Evolutionary conservation across 2,329 filamentous ascomycete species (phyloP).

Genomic region (Cylindrodendrum hubeiense): DNA sequence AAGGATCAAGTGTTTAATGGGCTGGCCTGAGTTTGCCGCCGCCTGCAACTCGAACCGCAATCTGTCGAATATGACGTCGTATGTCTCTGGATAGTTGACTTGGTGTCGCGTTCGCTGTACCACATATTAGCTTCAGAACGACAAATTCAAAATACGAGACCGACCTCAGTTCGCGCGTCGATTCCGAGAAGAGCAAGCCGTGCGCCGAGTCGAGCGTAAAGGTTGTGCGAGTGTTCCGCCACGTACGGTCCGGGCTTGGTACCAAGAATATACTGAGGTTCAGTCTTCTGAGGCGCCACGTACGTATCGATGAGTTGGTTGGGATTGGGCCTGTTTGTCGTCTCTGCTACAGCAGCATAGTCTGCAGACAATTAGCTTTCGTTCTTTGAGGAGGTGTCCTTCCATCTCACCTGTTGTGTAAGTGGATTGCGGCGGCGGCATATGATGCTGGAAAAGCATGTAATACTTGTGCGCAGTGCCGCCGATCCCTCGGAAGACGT

Average conservation of each 20-base stretch:
- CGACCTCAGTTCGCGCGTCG: slow-evolving; percentile 89
- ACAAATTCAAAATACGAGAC: slow-evolving; percentile 1
- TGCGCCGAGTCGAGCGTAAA: slow-evolving; percentile 87
- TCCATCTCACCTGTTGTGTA: slow-evolving; percentile 67
- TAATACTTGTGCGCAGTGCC: slow-evolving; percentile 98
- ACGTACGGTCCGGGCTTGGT: slow-evolving; percentile 89
- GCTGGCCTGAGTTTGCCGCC: slow-evolving; percentile 75
- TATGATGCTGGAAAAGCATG: slow-evolving; percentile 95
- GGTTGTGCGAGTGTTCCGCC: slow-evolving; percentile 84
- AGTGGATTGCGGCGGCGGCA: slow-evolving; percentile 86
- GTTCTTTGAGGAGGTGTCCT: not conserved
- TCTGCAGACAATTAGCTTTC: slow-evolving; percentile 37
- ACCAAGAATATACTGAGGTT: slow-evolving; percentile 84
- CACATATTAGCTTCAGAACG: slow-evolving; percentile 56
- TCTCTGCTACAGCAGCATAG: slow-evolving; percentile 37
- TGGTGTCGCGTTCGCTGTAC: slow-evolving; percentile 85
- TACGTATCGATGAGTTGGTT: slow-evolving; percentile 81
- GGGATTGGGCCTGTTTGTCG: slow-evolving; percentile 71
- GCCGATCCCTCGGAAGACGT: slow-evolving; percentile 92
- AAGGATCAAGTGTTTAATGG: slow-evolving; percentile 89
- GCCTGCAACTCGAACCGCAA: slow-evolving; percentile 79
- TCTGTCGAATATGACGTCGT: slow-evolving; percentile 84
- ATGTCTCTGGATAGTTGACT: slow-evolving; percentile 94
- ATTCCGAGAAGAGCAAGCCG: slow-evolving; percentile 88
- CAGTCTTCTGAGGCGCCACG: slow-evolving; percentile 68